Evolutionary conservation across 495 filamentous ascomycete species (phyloP).

Genomic region (Aspergillus carlsbadensis): DNA sequence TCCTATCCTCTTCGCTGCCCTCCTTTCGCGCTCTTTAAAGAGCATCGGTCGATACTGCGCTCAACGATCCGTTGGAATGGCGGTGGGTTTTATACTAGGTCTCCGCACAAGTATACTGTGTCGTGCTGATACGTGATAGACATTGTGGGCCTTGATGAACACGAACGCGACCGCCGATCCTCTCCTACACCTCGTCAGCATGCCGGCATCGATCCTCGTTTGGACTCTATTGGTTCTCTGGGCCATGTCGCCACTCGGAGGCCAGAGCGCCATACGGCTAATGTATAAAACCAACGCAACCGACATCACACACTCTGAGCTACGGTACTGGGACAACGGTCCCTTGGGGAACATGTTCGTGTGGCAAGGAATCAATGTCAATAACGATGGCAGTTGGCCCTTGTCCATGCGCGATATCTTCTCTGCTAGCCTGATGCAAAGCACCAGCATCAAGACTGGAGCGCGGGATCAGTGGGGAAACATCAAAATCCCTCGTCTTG

Average conservation of each 20-base stretch:
- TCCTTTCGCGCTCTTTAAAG: slow-evolving; percentile 13
- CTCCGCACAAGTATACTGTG: neutral
- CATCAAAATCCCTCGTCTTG: slow-evolving; percentile 16
- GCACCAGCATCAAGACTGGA: slow-evolving; percentile 4
- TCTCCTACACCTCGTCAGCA: slow-evolving; percentile 12
- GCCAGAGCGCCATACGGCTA: slow-evolving; percentile 10
- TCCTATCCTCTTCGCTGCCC: slow-evolving; percentile 11
- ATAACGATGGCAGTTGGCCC: slow-evolving; percentile 9
- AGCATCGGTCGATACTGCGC: slow-evolving; percentile 14
- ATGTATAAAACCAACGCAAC: slow-evolving; percentile 12
- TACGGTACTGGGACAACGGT: slow-evolving; percentile 20
- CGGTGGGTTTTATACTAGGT: neutral
- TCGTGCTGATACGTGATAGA: neutral
- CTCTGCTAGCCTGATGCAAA: slow-evolving; percentile 17
- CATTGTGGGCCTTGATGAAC: slow-evolving; percentile 16
- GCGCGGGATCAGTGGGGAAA: slow-evolving; percentile 18
- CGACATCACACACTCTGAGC: neutral
- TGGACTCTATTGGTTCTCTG: slow-evolving; percentile 9
- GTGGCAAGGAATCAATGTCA: slow-evolving; percentile 1
- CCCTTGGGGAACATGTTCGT: slow-evolving; percentile 13
- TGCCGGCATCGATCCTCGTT: slow-evolving; percentile 9
- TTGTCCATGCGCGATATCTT: slow-evolving; percentile 19
- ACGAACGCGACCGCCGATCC: slow-evolving; percentile 15
- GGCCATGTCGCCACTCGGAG: slow-evolving; percentile 14
- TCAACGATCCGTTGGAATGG: slow-evolving; percentile 5